Base-by-base conservation (phyloP, 805 yeast genomes). In the Ogataea kodamae region DNA sequence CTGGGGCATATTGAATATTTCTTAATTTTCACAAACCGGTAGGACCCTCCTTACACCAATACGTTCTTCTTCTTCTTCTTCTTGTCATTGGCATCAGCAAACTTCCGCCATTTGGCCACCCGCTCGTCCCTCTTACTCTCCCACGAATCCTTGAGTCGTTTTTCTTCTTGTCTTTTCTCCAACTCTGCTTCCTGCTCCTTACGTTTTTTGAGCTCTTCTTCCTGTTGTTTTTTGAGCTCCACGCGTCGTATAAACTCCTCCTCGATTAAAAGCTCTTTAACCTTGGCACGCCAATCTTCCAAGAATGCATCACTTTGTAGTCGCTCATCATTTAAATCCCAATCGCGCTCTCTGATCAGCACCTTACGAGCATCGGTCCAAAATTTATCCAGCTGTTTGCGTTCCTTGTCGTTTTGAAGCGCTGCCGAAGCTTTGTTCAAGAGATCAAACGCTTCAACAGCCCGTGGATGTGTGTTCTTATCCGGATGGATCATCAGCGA, bases 401-500 rank as follows among this genome's bases (percentile, higher is more conserved):
- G 57, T 11, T 61, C 48, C 30, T 54, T 52, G 11, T 59, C 68
- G 39, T 69, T 67, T 18, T 45, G 45, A 9, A 71, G 45, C 4
- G 55, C 58, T 0, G 64, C 52, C 32, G 76, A 72, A 0, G 87
- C 78, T 40, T 69, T 72, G 42, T 77, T 76, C 32, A 81, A 54
- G 21, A 64, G 36, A 47, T 76, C 81, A 53, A 81, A 81, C 2
- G 87, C 87, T 19, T 59, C 68, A 0, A 83, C 74, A 0, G 87
- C 85, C n/a, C 65, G 57, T 0, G 65, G 59, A 44, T 79, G 71
- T 18, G 56, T 50, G 1, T 74, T 66, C 49, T 77, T 78, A 50
- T 81, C 89, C 0, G 89, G 89, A 52, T 81, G 89, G 11, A 81
- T 72, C 38, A 77, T 55, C 22, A 81, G 57, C 2, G 87, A 77